These are phyloP conservation scores for Stereum hirsutum DNA, from an alignment of 1,284 basidiomycete species.

Conservation along the genomic window DNA sequence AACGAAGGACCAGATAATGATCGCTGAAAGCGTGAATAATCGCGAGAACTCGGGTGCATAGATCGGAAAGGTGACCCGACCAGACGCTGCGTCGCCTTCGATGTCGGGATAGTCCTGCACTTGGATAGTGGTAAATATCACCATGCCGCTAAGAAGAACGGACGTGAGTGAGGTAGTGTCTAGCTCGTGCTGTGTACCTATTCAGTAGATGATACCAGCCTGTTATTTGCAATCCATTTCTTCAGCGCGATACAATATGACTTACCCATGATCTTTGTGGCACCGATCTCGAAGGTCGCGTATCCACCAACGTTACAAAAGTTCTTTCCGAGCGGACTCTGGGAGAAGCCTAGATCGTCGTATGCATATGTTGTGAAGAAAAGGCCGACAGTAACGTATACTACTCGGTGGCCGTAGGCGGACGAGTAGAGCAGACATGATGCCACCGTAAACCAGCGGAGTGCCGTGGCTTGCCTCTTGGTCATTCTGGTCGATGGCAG, in stretches of 20 bases:
- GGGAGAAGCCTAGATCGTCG: neutral
- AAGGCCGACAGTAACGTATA: neutral
- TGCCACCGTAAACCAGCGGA: neutral
- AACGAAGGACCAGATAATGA: conserved; percentile 19
- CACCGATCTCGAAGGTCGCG: neutral
- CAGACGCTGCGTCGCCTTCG: conserved; percentile 20
- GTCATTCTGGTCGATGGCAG: neutral
- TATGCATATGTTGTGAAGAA: neutral
- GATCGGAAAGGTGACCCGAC: conserved; percentile 24
- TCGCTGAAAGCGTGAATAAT: conserved; percentile 15
- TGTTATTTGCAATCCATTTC: neutral
- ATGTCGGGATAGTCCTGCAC: conserved; percentile 27
- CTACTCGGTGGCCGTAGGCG: neutral
- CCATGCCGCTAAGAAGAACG: conserved; percentile 17
- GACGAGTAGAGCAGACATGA: neutral
- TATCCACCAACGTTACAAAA: neutral
- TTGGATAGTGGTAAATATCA: conserved; percentile 25
- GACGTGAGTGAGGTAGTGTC: conserved; percentile 16
- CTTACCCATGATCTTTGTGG: neutral
- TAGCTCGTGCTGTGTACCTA: conserved; percentile 12
- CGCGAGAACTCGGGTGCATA: conserved; percentile 21
- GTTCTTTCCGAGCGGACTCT: neutral
- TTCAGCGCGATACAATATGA: conserved; percentile 2
- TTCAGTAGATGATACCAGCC: conserved; percentile 5
- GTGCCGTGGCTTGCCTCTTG: neutral